phyloP scores from a whole-genome alignment of 306 rosid genomes.

The Trifolium dubium region DNA sequence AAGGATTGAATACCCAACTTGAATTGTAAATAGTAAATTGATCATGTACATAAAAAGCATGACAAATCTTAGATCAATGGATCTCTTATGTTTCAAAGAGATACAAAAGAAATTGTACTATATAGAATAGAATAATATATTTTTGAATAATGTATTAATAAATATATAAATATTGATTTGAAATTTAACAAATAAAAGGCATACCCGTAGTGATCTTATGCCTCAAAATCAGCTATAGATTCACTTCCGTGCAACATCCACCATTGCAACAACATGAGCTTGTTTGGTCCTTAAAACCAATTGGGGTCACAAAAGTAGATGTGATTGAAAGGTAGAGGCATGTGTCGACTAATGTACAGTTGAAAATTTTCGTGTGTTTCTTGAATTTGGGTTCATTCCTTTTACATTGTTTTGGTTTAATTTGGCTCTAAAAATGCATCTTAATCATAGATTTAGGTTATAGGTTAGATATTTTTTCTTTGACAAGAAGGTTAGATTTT shows the following conservation, averaged over 20 bases:
- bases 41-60: conserved; percentile 54
- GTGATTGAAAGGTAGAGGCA: conserved; percentile 37
- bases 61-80: conserved; percentile 57
- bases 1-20: conserved; percentile 42
- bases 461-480: too few species aligned
- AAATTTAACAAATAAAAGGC: conserved; percentile 42
- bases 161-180: conserved; percentile 39
- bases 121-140: conserved; percentile 52
- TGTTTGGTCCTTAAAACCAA: conserved; percentile 54
- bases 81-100: conserved; percentile 42
- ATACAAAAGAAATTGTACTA: conserved; percentile 44
- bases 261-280: conserved; percentile 61
- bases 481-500: background rate
- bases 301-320: conserved; percentile 42
- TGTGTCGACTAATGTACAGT: conserved; percentile 8
- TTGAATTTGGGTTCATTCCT: background rate
- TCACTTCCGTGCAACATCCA: conserved; percentile 56
- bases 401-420: background rate
- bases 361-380: background rate
- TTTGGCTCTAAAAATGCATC: background rate
- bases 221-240: conserved; percentile 58
- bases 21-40: conserved; percentile 42
- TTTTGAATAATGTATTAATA: conserved; percentile 29
- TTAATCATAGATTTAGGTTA: background rate
- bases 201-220: conserved; percentile 68